Conservation (phyloP, 495 filamentous ascomycete genomes). For the Parathielavia hyrcaniae region DNA sequence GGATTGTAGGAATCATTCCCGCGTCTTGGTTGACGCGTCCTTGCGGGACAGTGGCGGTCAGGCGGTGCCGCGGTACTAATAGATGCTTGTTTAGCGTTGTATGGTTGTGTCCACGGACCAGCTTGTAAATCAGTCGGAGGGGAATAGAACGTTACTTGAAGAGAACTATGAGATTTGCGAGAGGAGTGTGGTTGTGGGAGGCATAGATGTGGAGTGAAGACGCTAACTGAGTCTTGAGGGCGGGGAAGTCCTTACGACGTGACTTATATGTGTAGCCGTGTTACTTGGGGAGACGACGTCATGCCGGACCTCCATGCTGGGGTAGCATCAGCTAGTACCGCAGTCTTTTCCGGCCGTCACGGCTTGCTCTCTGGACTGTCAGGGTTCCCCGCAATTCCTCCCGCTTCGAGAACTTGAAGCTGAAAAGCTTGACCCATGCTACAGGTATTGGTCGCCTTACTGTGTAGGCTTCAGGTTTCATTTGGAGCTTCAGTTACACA, state of each 20-base stretch:
- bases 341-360: not conserved
- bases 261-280: not conserved
- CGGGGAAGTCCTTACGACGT: not conserved
- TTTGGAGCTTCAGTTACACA: too few species aligned
- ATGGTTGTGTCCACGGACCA: constrained; percentile 4
- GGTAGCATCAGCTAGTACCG: not conserved
- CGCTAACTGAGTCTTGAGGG: not conserved
- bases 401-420: not conserved
- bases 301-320: too few species aligned
- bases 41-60: not conserved
- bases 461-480: too few species aligned
- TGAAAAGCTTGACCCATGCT: not conserved
- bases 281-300: too few species aligned
- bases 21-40: not conserved
- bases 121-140: constrained; percentile 11
- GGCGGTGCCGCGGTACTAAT: constrained; percentile 10
- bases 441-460: too few species aligned
- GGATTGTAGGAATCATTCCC: not conserved
- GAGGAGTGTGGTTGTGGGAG: not conserved
- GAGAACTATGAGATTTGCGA: not conserved
- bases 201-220: not conserved
- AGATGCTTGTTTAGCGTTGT: constrained; percentile 15
- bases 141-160: constrained; percentile 3
- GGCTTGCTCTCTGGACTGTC: not conserved
- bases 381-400: constrained; percentile 11